These are phyloP conservation scores for Mycena floridula DNA, from an alignment of 768 basidiomycete genomes.

Conservation along the genomic window DNA sequence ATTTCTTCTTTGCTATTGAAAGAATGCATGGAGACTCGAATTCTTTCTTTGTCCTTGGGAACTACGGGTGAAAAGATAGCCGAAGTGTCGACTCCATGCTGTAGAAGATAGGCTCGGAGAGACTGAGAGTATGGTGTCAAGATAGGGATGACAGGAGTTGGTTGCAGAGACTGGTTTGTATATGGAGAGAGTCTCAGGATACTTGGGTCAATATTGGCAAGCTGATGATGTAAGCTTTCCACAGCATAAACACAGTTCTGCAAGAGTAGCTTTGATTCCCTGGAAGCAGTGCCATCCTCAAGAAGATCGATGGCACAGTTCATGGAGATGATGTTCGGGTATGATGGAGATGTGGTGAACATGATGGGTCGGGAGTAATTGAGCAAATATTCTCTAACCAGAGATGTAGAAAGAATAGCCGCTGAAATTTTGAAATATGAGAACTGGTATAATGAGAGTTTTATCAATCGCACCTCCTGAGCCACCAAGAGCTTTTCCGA, in stretches of 20 bases:
- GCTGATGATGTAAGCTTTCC: background rate
- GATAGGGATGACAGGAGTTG: background rate
- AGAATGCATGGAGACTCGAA: conserved; percentile 60
- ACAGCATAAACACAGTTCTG: background rate
- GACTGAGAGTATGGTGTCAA: background rate
- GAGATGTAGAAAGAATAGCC: conserved; percentile 44
- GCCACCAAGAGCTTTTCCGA: conserved; percentile 53
- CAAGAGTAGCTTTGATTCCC: background rate
- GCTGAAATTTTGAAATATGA: conserved; percentile 28
- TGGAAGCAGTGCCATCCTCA: conserved; percentile 30
- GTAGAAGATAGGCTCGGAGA: background rate
- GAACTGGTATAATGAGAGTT: conserved; percentile 10
- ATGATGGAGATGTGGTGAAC: conserved; percentile 54
- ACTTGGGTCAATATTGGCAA: background rate
- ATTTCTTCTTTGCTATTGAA: no score
- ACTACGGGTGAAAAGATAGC: conserved; percentile 58
- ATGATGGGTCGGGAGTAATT: conserved; percentile 68
- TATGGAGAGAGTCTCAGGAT: background rate
- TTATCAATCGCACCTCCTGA: conserved; percentile 52
- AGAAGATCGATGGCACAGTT: conserved; percentile 52
- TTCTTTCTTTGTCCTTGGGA: conserved; percentile 51
- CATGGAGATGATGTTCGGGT: conserved; percentile 47
- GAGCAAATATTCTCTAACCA: conserved; percentile 54
- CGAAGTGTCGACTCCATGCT: conserved; percentile 23
- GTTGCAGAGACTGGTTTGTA: background rate